Base-by-base conservation (phyloP, 768 basidiomycete species). In the Scleroderma bovista region DNA sequence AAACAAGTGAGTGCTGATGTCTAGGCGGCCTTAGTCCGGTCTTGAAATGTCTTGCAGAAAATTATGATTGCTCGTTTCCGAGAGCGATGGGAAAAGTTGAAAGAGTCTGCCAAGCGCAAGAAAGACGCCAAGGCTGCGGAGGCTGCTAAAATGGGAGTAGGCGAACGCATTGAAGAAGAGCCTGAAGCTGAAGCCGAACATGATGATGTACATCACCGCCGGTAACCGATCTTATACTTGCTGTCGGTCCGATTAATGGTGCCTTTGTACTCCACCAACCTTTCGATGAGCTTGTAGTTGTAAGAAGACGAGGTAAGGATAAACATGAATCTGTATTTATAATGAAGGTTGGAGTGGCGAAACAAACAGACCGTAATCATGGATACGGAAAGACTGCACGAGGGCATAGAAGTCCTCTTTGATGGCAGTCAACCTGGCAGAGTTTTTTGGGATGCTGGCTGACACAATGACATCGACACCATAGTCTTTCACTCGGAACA, bases 51-150 rank as follows among this genome's bases (percentile, higher is more conserved):
- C 44, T 51, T 59, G 51, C 68, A 92, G 90, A 88, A 85, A 81
- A 73, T 80, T 11, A 86, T 89, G 79, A 89, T 91, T 55, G 73
- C 75, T 19, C 85, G 86, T 58, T 92, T 88, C 68, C 80, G 86
- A 23, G 90, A 92, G 68, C 77, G 88, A 36, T 93, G 90, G 90
- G 87, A 88, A 63, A 91, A 89, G 65, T 71, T 93, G 50, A 93
- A 93, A 63, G 91, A 93, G 60, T 86, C 86, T 23, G 86, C 88
- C 8, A 89, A 84, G 66, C 81, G 86, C 52, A 91, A 92, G 71
- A 88, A 90, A 64, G 86, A 88, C 60, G 83, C 83, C 45, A 79
- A 77, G 57, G 74, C 70, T 13, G 78, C 76, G 9, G 74, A 74
- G 19, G 71, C 69, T 16, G 60, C 74, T 57, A 67, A 69, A 34